Evolutionary conservation across 2,329 filamentous ascomycete genomes (phyloP).

Genomic region (Colletotrichum lupini): DNA sequence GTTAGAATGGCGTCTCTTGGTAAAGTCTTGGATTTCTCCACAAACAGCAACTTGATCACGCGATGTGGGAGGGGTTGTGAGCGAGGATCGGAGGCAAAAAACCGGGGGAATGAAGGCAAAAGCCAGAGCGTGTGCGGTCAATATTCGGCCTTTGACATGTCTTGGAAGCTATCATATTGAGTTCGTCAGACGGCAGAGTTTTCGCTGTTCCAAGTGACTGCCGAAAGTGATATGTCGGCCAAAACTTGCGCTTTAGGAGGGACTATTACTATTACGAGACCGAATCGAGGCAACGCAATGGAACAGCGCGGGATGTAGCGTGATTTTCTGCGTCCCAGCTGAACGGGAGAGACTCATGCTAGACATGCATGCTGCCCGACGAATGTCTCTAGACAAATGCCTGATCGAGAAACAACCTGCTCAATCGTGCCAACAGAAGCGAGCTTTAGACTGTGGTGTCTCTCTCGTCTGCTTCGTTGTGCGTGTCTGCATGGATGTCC

Average conservation of each 20-base stretch:
- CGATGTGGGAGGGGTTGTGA: constrained; percentile 6
- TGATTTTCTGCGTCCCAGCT: constrained; percentile 17
- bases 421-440: neutral
- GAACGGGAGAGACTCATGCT: constrained; percentile 15
- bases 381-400: neutral
- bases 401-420: neutral
- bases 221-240: neutral
- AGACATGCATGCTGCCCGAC: constrained; percentile 14
- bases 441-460: neutral
- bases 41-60: constrained; percentile 18
- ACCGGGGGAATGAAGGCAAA: neutral
- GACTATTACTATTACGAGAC: constrained; percentile 17
- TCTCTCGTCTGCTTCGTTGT: neutral
- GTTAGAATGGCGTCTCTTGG: constrained; percentile 7
- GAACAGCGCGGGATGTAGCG: constrained; percentile 1
- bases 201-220: neutral
- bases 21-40: constrained; percentile 23
- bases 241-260: neutral
- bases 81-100: neutral
- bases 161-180: constrained; percentile 13
- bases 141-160: neutral
- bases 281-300: constrained; percentile 3
- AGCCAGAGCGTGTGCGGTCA: neutral
- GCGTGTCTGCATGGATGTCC: neutral
- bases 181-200: neutral